Evolutionary conservation across 2,329 filamentous ascomycete species (phyloP).

Genomic region (Orbilia quercus): DNA sequence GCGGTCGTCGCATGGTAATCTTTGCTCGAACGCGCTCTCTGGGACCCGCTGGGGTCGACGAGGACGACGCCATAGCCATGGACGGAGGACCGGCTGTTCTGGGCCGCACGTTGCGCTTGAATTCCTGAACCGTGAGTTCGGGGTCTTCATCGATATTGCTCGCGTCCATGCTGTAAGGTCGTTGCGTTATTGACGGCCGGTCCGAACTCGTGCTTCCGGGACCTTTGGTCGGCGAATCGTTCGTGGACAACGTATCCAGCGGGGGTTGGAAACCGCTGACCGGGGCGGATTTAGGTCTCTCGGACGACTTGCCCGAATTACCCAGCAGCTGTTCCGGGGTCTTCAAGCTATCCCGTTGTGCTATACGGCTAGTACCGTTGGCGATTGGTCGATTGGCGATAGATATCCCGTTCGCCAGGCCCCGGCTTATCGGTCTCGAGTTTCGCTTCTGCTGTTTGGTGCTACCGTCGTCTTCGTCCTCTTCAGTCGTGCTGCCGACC

Average conservation of each 20-base stretch:
- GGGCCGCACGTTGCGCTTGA: constrained; percentile 42
- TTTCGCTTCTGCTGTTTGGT: constrained; percentile 5
- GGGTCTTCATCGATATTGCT: constrained; percentile 36
- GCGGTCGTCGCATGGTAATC: constrained; percentile 43
- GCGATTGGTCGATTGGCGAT: constrained; percentile 22
- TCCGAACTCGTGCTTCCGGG: background rate
- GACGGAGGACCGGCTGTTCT: constrained; percentile 16
- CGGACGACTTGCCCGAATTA: constrained; percentile 50
- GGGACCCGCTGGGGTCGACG: constrained; percentile 14
- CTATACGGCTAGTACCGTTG: constrained; percentile 25
- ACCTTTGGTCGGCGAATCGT: constrained; percentile 8
- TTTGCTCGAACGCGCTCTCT: constrained; percentile 44
- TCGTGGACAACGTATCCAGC: background rate
- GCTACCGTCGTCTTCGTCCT: constrained; percentile 40
- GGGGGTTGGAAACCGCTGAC: constrained; percentile 37
- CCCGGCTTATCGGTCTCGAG: constrained; percentile 5
- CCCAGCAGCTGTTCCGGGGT: constrained; percentile 49
- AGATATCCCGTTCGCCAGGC: constrained; percentile 10
- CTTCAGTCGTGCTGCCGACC: constrained; percentile 50
- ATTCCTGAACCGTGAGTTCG: constrained; percentile 26
- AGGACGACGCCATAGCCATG: constrained; percentile 6
- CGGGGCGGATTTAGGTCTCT: constrained; percentile 51
- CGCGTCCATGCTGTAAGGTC: constrained; percentile 49
- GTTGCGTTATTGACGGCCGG: constrained; percentile 16
- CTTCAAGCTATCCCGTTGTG: constrained; percentile 41